A percentile compares a stretch with the other conserved stretches of the same genome.
Evolutionary conservation across 208 protist genomes (phyloP).

Genomic region (Leishmania martiniquensis): DNA sequence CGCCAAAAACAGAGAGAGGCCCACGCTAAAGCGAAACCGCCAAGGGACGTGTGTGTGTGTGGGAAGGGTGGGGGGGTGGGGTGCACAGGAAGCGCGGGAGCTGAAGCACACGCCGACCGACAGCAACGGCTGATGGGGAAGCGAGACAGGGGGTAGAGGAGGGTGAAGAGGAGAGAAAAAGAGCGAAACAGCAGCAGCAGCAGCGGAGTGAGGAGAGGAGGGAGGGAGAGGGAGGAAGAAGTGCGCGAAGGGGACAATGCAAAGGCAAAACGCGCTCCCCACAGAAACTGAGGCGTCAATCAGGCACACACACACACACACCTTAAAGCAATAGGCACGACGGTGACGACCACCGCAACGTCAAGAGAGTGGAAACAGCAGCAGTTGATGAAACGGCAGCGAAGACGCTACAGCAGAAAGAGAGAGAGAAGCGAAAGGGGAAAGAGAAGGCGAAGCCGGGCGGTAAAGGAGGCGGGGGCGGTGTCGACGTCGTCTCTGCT

Average conservation of each 20-base stretch:
- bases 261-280: too few species aligned
- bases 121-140: not conserved
- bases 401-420: constrained; percentile 1
- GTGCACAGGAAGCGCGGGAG: not conserved
- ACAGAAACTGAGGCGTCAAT: too few species aligned
- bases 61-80: too few species aligned
- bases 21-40: not conserved
- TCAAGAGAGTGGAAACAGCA: not conserved
- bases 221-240: too few species aligned
- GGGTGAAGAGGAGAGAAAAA: not conserved
- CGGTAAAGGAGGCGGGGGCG: not conserved
- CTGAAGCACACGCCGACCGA: not conserved
- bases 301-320: not conserved
- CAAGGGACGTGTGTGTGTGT: not conserved
- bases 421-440: not conserved
- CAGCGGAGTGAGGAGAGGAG: not conserved
- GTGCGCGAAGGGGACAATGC: too few species aligned
- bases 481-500: not conserved
- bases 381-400: constrained; percentile 1
- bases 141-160: not conserved
- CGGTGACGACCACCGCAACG: not conserved
- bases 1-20: not conserved
- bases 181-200: constrained; percentile 3
- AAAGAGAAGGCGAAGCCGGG: not conserved
- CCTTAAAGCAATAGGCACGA: not conserved